Evolutionary conservation across 305 asterid genomes (phyloP), one percentile per base, ranked within the genome.

Genomic region (Fraxinus nigra): DNA sequence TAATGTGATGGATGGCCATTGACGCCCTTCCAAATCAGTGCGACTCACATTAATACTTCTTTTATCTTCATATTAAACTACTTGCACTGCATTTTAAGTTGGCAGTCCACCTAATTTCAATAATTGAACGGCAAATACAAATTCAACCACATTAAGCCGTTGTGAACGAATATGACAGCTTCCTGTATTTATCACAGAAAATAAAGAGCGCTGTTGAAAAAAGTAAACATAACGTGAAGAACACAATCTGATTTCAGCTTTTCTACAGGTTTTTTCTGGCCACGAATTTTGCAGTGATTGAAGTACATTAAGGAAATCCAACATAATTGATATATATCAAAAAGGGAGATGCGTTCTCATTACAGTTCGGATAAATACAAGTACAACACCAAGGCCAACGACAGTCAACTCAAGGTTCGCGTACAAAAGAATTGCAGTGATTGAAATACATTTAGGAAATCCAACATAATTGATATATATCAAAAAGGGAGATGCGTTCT

Each of bases 151-250:
- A 67, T 59, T 61, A 65, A 74, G 26, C 26, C 48, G 54, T 77
- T 80, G 81, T 76, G 75, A 77, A 73, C 85, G 81, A 79, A 76
- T 76, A 10, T 30, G 92, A 89, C 89, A 89, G 81, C 35, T 81
- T 82, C 76, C 89, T 85, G 88, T 85, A 87, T 80, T 77, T 16
- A 83, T 83, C 86, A 80, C 83, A 79, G 74, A 69, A 51, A 51
- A 16, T 51, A 16, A 51, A 51, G 56, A 16, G 61, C 20, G 22
- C 63, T 16, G 63, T 51, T 51, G 79, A 81, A 20, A 78, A 82
- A 59, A 74, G 22, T 72, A 69, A 35, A 77, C 35, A 77, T 72
- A 76, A 75, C 76, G 84, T 82, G 84, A 81, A 78, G 5, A 48
- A 51, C 61, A 16, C 61, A 51, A 51, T 51, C 61, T 51, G 61